These are phyloP conservation scores for Tanacetum coccineum DNA, from an alignment of 129 eudicot genomes.

Conservation along the genomic window DNA sequence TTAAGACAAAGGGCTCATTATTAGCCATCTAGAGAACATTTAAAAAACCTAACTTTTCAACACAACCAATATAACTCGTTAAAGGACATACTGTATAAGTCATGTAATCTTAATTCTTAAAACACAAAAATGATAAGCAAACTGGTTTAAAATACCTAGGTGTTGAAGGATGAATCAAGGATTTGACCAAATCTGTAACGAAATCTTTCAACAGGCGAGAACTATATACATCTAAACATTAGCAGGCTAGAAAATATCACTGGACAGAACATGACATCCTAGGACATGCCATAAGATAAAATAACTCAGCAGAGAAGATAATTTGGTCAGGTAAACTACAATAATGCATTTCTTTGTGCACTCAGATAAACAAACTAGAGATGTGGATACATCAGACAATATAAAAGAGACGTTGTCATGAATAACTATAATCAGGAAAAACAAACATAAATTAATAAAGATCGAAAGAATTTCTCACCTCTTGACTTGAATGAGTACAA, in stretches of 20 bases:
- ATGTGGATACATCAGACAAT: not conserved
- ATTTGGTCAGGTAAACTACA: too few species aligned
- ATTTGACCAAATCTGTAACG: too few species aligned
- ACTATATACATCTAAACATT: not conserved
- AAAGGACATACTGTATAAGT: too few species aligned
- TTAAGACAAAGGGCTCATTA: too few species aligned
- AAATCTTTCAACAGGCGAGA: not conserved
- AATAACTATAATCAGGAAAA: not conserved
- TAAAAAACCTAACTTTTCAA: too few species aligned
- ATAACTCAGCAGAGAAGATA: not conserved
- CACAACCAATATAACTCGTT: too few species aligned
- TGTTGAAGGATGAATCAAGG: too few species aligned
- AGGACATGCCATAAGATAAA: not conserved
- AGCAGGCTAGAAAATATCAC: not conserved
- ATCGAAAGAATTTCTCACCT: constrained; percentile 42
- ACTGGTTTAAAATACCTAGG: too few species aligned
- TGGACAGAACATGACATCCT: not conserved
- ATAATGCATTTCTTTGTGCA: too few species aligned
- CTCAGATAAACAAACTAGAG: not conserved
- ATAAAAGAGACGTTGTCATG: not conserved
- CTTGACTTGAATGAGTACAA: constrained; percentile 64
- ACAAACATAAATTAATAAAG: not conserved
- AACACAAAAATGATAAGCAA: too few species aligned
- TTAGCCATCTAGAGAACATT: too few species aligned
- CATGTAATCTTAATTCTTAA: too few species aligned